Percentiles rank a stretch among this genome's conserved stretches.
These are phyloP conservation scores for Aspergillus terreus DNA, from an alignment of 2,329 filamentous ascomycete genomes.

Conservation along the genomic window DNA sequence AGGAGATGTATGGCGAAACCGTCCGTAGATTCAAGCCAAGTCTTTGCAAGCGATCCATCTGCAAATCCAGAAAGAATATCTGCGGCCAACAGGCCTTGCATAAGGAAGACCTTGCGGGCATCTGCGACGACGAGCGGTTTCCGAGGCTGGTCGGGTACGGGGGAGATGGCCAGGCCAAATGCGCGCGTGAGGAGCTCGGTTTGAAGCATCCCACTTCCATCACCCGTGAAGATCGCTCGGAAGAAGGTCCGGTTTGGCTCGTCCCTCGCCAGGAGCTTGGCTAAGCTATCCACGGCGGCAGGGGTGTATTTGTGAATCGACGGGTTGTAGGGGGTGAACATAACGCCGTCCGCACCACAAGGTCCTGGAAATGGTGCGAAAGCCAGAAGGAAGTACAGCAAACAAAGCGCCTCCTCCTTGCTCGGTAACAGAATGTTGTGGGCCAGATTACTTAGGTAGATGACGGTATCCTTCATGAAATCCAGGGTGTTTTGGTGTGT, in stretches of 20 bases:
- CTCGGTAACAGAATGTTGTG: slow-evolving; percentile 75
- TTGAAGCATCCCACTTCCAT: slow-evolving; percentile 60
- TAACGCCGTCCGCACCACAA: slow-evolving; percentile 54
- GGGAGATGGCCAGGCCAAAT: slow-evolving; percentile 81
- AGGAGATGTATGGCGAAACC: slow-evolving; percentile 79
- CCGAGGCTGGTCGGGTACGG: slow-evolving; percentile 69
- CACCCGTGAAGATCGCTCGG: slow-evolving; percentile 73
- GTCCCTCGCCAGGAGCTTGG: slow-evolving; percentile 86
- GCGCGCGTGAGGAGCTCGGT: slow-evolving; percentile 80
- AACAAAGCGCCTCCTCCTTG: slow-evolving; percentile 79
- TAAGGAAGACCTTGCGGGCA: slow-evolving; percentile 79
- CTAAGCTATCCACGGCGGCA: slow-evolving; percentile 81
- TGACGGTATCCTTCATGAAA: slow-evolving; percentile 93
- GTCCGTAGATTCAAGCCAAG: slow-evolving; percentile 80
- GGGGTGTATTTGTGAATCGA: slow-evolving; percentile 81
- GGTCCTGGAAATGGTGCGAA: slow-evolving; percentile 81
- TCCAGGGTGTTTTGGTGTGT: slow-evolving; percentile 83
- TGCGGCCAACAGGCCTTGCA: slow-evolving; percentile 86
- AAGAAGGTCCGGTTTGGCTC: slow-evolving; percentile 88
- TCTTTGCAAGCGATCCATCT: slow-evolving; percentile 68
- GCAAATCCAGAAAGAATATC: slow-evolving; percentile 78
- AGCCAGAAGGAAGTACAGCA: slow-evolving; percentile 83
- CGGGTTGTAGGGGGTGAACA: slow-evolving; percentile 79
- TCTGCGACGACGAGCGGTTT: slow-evolving; percentile 68
- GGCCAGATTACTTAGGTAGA: slow-evolving; percentile 84